Conservation (phyloP, 768 basidiomycete genomes). For the Hebeloma cylindrosporum region DNA sequence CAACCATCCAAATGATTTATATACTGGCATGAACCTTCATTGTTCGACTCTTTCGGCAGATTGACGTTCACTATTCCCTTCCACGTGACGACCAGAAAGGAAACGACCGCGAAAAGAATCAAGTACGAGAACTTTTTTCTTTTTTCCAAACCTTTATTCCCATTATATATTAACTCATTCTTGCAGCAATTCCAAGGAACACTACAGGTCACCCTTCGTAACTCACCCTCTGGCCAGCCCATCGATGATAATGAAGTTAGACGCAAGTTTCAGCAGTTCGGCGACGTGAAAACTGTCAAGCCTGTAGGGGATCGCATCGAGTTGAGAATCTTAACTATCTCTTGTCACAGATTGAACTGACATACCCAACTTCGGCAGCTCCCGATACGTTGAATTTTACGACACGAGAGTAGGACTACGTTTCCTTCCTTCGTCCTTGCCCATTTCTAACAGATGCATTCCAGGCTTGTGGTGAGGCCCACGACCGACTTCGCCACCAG, state of each 20-base stretch:
- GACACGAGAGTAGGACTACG: conserved; percentile 85
- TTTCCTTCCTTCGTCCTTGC: neutral
- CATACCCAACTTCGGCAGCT: conserved; percentile 45
- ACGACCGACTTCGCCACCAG: conserved; percentile 77
- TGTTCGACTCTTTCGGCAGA: conserved; percentile 49
- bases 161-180: neutral
- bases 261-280: conserved; percentile 83
- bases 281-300: conserved; percentile 83
- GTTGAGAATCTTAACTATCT: conserved; percentile 33
- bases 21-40: conserved; percentile 16
- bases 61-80: conserved; percentile 97
- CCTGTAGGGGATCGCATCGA: conserved; percentile 63
- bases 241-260: conserved; percentile 87
- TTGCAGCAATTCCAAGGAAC: conserved; percentile 78
- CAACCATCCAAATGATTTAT: conserved; percentile 15
- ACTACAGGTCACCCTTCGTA: conserved; percentile 74
- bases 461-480: conserved; percentile 76
- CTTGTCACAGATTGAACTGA: neutral
- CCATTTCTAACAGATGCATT: neutral
- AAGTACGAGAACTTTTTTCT: conserved; percentile 48
- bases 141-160: neutral
- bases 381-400: conserved; percentile 91
- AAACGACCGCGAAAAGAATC: conserved; percentile 77
- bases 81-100: conserved; percentile 84
- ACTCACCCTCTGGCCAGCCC: conserved; percentile 62